phyloP scores from a whole-genome alignment of 1,284 basidiomycete genomes.

The Lentinula novae-zelandiae region DNA sequence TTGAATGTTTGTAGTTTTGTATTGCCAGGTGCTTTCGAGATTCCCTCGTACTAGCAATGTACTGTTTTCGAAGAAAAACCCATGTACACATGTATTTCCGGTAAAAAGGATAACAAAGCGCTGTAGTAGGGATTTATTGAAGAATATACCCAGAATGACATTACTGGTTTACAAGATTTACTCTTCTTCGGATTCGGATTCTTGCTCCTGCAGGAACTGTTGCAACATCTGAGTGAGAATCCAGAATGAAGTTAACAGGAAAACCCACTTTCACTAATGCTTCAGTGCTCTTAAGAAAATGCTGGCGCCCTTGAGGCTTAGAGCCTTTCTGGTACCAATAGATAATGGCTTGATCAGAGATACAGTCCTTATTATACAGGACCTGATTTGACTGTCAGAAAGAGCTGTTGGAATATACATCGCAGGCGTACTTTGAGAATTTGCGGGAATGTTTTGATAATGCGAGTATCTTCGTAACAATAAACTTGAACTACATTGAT shows the following conservation, averaged over 20 bases:
- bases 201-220: slow-evolving; percentile 79
- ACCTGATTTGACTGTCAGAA: slow-evolving; percentile 44
- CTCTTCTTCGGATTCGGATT: slow-evolving; percentile 65
- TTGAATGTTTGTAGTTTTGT: slow-evolving; percentile 2
- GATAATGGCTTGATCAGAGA: slow-evolving; percentile 93
- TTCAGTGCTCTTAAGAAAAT: slow-evolving; percentile 89
- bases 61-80: not conserved
- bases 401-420: slow-evolving; percentile 1
- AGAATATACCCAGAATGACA: not conserved
- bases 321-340: slow-evolving; percentile 98
- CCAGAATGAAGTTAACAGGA: not conserved
- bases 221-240: slow-evolving; percentile 11
- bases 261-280: slow-evolving; percentile 79
- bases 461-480: slow-evolving; percentile 91
- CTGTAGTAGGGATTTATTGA: not conserved
- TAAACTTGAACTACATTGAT: slow-evolving; percentile 94
- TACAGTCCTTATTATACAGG: slow-evolving; percentile 92
- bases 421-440: slow-evolving; percentile 72
- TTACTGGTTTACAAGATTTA: not conserved
- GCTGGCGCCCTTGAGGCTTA: slow-evolving; percentile 90
- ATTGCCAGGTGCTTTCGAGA: slow-evolving; percentile 1
- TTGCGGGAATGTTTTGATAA: slow-evolving; percentile 92
- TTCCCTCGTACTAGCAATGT: slow-evolving; percentile 3
- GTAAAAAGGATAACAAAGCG: not conserved
- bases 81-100: not conserved